phyloP scores from a whole-genome alignment of 306 rosid genomes.

The Lathyrus tuberosus region DNA sequence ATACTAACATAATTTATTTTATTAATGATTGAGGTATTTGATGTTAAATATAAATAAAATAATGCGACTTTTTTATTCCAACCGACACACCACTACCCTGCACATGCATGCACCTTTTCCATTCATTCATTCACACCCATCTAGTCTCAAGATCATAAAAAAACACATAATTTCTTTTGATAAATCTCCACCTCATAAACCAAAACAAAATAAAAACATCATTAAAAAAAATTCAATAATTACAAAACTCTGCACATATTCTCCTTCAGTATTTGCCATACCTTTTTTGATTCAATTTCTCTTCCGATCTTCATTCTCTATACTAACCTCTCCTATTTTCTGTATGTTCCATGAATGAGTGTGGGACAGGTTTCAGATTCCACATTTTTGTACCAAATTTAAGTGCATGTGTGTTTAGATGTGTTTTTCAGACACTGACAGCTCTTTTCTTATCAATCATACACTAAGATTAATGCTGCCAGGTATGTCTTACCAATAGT shows the following conservation, averaged over 20 bases:
- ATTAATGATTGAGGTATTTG: neutral
- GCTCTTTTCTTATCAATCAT: slow-evolving; percentile 55
- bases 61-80: slow-evolving; percentile 44
- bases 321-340: neutral
- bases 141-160: slow-evolving; percentile 28
- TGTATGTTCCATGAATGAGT: slow-evolving; percentile 29
- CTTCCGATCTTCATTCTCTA: neutral
- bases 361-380: slow-evolving; percentile 48
- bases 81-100: slow-evolving; percentile 59
- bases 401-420: slow-evolving; percentile 58
- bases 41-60: slow-evolving; percentile 21
- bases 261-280: slow-evolving; percentile 4
- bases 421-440: slow-evolving; percentile 70
- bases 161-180: neutral
- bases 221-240: neutral
- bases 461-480: slow-evolving; percentile 47
- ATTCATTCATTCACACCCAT: slow-evolving; percentile 25
- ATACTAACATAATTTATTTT: neutral
- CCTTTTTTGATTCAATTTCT: slow-evolving; percentile 11
- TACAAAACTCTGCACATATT: slow-evolving; percentile 35
- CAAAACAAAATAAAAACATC: neutral
- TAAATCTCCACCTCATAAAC: slow-evolving; percentile 11
- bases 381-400: slow-evolving; percentile 33
- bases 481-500: slow-evolving; percentile 35
- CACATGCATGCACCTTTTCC: slow-evolving; percentile 52